Evolutionary conservation across 441 rosid genomes (phyloP), one percentile per base, ranked within the genome.

Genomic region (Adansonia madagascariensis): DNA sequence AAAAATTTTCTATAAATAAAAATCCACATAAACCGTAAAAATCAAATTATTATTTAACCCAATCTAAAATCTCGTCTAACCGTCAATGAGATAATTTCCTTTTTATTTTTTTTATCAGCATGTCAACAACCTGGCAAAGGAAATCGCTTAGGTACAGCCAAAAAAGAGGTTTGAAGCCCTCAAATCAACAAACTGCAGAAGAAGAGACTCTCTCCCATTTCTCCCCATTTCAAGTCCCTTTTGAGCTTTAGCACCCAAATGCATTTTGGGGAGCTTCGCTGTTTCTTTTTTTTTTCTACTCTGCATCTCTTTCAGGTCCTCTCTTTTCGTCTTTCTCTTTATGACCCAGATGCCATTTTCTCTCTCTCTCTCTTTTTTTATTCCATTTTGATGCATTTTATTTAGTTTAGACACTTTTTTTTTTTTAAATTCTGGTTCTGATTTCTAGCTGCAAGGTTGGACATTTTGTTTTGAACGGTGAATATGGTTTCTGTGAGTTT

Each of bases 261-360:
- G 63, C 77, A 62, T 27, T 24, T 52, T 18, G 46, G 66, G 41
- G 20, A 71, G 20, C 69, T 76, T 60, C 12, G 24, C 46, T 35
- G 41, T 35, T 80, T 71, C 27, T 3, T 60, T 44, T 12, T n/a
- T 69, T 43, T 35, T 43, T 20, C 20, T 46, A 79, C 62, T 59
- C 80, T 67, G 17, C 76, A 50, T 53, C 15, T 35, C 66, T 76
- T 53, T 44, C 76, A 82, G 80, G 82, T 76, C 10, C 8, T 60
- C n/a, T 76, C n/a, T 8, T 63, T 17, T 11, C 43, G 35, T 35
- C n/a, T 49, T 65, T 59, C 62, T 41, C 52, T 12, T 15, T 0
- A 8, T 39, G 2, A 53, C 57, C 64, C 50, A 43, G 15, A 4
- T 53, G 68, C 44, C 69, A 44, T 61, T 61, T 61, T 12, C 17